Evolutionary conservation across 352 stramenopile genomes (phyloP).

Genomic region (Phytopythium montanum): DNA sequence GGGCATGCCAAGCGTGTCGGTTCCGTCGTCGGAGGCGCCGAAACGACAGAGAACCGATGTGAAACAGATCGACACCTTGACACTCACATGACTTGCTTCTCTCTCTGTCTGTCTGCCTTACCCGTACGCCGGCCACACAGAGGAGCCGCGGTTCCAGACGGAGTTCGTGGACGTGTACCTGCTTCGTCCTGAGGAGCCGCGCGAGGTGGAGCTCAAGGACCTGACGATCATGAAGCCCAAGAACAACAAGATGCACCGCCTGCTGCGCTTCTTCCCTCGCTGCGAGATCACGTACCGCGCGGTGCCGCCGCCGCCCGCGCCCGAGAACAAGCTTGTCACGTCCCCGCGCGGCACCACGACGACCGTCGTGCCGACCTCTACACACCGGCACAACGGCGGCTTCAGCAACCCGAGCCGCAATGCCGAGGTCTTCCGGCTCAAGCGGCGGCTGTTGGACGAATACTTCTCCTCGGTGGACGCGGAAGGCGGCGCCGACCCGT

Average conservation of each 20-base stretch:
- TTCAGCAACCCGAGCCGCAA: conserved; percentile 74
- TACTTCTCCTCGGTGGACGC: conserved; percentile 34
- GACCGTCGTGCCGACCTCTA: conserved; percentile 26
- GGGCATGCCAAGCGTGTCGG: neutral
- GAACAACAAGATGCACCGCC: conserved; percentile 71
- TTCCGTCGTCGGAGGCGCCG: neutral
- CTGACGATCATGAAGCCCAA: conserved; percentile 84
- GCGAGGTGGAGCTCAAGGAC: conserved; percentile 67
- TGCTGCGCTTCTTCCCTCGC: conserved; percentile 59
- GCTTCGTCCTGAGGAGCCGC: conserved; percentile 53
- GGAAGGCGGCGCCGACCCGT: neutral
- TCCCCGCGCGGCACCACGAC: conserved; percentile 51
- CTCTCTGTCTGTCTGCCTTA: neutral
- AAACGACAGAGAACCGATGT: neutral
- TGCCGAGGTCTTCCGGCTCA: conserved; percentile 67
- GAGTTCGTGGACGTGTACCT: conserved; percentile 77
- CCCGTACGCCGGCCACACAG: neutral
- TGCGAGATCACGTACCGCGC: conserved; percentile 75
- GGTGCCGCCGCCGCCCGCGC: conserved; percentile 36
- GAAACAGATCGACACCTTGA: neutral
- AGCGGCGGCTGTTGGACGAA: conserved; percentile 55
- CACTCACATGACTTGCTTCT: neutral
- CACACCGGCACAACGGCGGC: conserved; percentile 60
- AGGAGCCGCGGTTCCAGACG: conserved; percentile 23
- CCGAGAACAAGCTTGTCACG: conserved; percentile 53